phyloP scores from a whole-genome alignment of 352 stramenopile genomes.

The Pythium biforme region DNA sequence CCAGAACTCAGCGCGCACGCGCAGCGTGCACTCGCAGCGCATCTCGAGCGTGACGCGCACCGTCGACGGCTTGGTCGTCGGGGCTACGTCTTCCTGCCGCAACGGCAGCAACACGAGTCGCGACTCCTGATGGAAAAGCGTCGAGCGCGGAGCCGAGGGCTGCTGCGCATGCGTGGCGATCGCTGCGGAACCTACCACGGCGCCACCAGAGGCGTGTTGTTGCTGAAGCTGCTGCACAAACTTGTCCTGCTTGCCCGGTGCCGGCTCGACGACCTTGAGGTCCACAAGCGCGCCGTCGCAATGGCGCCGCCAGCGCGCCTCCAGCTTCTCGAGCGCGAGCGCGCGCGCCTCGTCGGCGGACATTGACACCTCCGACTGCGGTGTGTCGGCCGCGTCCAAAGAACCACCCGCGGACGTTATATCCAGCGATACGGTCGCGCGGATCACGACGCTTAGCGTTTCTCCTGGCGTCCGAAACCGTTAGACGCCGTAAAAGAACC shows the following conservation, averaged over 20 bases:
- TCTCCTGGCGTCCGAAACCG: constrained; percentile 7
- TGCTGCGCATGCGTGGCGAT: constrained; percentile 10
- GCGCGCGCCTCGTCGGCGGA: constrained; percentile 1
- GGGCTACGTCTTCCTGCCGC: constrained; percentile 1
- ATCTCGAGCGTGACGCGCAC: constrained; percentile 29
- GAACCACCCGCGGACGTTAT: neutral
- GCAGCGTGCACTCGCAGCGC: constrained; percentile 52
- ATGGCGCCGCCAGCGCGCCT: constrained; percentile 38
- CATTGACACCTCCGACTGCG: constrained; percentile 2
- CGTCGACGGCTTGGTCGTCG: neutral
- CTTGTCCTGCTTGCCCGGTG: constrained; percentile 8
- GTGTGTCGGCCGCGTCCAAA: neutral
- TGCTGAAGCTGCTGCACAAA: too few species aligned
- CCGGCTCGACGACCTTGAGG: constrained; percentile 41
- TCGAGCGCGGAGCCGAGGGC: constrained; percentile 16
- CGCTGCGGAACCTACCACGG: neutral
- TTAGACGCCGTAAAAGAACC: neutral
- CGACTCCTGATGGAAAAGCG: constrained; percentile 64
- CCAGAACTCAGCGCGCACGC: constrained; percentile 63
- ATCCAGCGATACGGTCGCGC: constrained; percentile 17
- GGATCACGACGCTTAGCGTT: constrained; percentile 16
- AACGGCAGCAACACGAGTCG: constrained; percentile 34
- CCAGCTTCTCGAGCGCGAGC: constrained; percentile 17
- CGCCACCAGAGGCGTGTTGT: too few species aligned
- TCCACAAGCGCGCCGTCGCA: constrained; percentile 52